Conservation (phyloP, 768 basidiomycete species). For the Boletellus ananas region DNA sequence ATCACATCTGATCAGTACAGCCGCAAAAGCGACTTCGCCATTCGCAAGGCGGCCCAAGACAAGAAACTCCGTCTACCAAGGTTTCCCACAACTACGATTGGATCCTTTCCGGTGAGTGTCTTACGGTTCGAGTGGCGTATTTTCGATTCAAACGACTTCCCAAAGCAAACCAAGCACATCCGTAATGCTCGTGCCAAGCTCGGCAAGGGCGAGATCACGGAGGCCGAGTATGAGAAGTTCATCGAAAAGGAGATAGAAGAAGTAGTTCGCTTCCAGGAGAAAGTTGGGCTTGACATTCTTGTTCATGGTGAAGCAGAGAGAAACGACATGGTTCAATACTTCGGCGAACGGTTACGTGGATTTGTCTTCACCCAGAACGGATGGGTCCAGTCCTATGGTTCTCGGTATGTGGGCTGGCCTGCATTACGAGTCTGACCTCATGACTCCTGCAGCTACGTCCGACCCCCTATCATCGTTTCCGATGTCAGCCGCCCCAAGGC, state of each 20-base stretch:
- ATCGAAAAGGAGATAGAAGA: constrained; percentile 96
- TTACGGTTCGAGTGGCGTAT: neutral
- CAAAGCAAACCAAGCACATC: constrained; percentile 97
- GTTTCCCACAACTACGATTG: constrained; percentile 98
- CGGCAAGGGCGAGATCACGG: constrained; percentile 84
- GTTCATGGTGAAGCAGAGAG: constrained; percentile 99
- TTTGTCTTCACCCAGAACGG: constrained; percentile 98
- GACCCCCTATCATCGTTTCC: constrained; percentile 97
- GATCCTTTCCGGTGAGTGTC: constrained; percentile 83
- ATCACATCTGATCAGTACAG: constrained; percentile 84
- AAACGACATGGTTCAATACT: constrained; percentile 99
- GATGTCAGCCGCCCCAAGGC: constrained; percentile 90
- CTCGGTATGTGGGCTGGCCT: constrained; percentile 56
- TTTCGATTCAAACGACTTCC: constrained; percentile 14
- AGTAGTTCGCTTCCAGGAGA: constrained; percentile 96
- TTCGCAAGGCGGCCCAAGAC: constrained; percentile 84
- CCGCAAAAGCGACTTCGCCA: constrained; percentile 85
- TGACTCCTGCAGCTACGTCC: constrained; percentile 67
- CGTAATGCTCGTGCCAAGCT: constrained; percentile 95
- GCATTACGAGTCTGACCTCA: constrained; percentile 8
- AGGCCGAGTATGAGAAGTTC: constrained; percentile 90
- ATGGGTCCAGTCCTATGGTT: constrained; percentile 99
- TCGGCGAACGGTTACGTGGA: constrained; percentile 91
- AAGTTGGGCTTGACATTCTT: constrained; percentile 90
- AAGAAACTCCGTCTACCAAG: constrained; percentile 87